These are phyloP conservation scores for Stachybotrys chartarum DNA, from an alignment of 2,329 filamentous ascomycete genomes.

Conservation along the genomic window DNA sequence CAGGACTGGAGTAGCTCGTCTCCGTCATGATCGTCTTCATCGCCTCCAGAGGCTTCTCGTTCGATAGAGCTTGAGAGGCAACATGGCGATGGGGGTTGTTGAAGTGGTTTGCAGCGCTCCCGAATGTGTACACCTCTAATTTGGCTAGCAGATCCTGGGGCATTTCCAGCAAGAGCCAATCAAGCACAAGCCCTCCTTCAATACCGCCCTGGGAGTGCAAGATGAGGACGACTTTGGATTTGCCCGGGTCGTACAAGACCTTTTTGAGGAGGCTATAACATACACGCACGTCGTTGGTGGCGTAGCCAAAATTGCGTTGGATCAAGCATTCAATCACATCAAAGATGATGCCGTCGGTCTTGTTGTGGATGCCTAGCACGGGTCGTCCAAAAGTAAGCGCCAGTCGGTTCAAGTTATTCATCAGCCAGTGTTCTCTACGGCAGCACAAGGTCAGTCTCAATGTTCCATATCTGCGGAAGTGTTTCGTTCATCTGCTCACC, in stretches of 20 bases:
- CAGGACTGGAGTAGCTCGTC: constrained; percentile 20
- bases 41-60: constrained; percentile 25
- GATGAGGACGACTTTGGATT: constrained; percentile 65
- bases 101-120: constrained; percentile 73
- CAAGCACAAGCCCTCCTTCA: constrained; percentile 63
- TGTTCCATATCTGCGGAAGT: no score
- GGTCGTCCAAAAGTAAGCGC: constrained; percentile 66
- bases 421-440: constrained; percentile 55
- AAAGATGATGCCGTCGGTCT: constrained; percentile 66
- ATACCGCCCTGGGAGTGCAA: constrained; percentile 74
- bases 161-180: constrained; percentile 70
- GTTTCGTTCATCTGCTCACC: constrained; percentile 31
- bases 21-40: constrained; percentile 27
- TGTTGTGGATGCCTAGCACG: constrained; percentile 68
- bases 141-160: constrained; percentile 58
- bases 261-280: constrained; percentile 58
- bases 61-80: constrained; percentile 31
- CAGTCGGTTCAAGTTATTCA: constrained; percentile 63
- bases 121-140: constrained; percentile 73
- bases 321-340: constrained; percentile 72
- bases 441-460: constrained; percentile 5
- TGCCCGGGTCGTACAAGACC: constrained; percentile 51
- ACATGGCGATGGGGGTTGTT: constrained; percentile 62
- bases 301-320: constrained; percentile 67
- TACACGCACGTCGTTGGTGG: constrained; percentile 58